These are phyloP conservation scores for Quercus suber DNA, from an alignment of 306 rosid genomes.

Conservation along the genomic window DNA sequence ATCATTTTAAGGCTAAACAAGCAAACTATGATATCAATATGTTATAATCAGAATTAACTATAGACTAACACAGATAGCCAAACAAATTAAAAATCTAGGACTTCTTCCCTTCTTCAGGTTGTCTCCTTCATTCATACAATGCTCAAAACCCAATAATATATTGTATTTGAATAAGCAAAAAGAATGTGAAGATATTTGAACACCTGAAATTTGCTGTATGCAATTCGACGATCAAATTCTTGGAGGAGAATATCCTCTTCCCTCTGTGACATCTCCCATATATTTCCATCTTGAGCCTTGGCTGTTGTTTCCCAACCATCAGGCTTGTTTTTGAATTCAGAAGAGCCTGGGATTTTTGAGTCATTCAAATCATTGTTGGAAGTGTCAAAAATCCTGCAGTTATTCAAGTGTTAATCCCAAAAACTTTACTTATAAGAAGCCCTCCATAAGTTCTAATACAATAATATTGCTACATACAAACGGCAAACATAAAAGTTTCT, in stretches of 20 bases:
- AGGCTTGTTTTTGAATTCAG: conserved; percentile 75
- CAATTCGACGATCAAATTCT: conserved; percentile 89
- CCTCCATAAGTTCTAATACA: not conserved
- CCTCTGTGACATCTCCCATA: conserved; percentile 97
- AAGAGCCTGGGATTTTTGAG: conserved; percentile 45
- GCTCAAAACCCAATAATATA: not conserved
- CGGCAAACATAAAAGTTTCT: not conserved
- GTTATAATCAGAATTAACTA: not conserved
- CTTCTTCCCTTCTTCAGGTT: not conserved
- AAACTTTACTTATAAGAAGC: conserved; percentile 13
- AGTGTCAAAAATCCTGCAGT: conserved; percentile 72
- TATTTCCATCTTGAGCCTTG: conserved; percentile 65
- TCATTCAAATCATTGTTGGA: conserved; percentile 51
- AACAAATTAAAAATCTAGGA: not conserved
- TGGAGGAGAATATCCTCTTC: conserved; percentile 95
- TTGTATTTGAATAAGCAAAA: not conserved
- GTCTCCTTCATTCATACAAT: not conserved
- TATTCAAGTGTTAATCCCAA: conserved; percentile 14
- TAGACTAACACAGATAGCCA: not conserved
- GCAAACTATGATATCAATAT: not conserved
- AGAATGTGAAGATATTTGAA: not conserved
- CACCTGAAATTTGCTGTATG: conserved; percentile 95
- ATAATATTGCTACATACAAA: not conserved
- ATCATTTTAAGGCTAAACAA: not conserved
- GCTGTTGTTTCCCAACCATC: conserved; percentile 97